phyloP scores from a whole-genome alignment of 306 rosid species.

The Acacia confusa region DNA sequence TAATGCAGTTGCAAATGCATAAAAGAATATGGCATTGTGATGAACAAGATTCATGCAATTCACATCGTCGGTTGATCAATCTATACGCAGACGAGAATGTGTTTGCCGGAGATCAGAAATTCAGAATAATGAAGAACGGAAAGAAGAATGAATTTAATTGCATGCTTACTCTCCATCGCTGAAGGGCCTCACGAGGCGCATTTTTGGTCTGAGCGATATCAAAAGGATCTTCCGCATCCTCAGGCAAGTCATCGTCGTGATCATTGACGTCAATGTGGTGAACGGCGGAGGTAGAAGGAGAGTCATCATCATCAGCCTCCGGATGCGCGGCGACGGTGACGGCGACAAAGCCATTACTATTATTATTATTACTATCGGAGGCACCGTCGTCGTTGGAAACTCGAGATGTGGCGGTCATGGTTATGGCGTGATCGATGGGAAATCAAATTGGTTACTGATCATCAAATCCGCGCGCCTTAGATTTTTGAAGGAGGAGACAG shows the following conservation, averaged over 20 bases:
- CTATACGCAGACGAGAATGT: neutral
- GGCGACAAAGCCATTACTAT: conserved; percentile 37
- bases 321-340: conserved; percentile 5
- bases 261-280: neutral
- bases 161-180: conserved; percentile 47
- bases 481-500: neutral
- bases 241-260: conserved; percentile 6
- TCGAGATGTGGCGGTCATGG: conserved; percentile 46
- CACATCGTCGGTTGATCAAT: no score
- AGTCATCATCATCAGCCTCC: neutral
- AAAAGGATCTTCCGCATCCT: conserved; percentile 60
- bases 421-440: neutral
- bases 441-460: conserved; percentile 29
- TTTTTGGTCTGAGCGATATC: conserved; percentile 75
- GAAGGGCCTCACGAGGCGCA: conserved; percentile 66
- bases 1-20: neutral
- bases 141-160: conserved; percentile 36
- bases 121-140: neutral
- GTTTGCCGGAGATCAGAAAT: neutral
- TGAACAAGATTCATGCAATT: neutral
- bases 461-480: conserved; percentile 2
- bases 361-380: conserved; percentile 23
- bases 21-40: neutral
- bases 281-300: neutral
- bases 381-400: conserved; percentile 36